Percentiles rank a stretch among this genome's conserved stretches.
Conservation (phyloP, 1,284 basidiomycete genomes). For the Tylopilus sp. region DNA sequence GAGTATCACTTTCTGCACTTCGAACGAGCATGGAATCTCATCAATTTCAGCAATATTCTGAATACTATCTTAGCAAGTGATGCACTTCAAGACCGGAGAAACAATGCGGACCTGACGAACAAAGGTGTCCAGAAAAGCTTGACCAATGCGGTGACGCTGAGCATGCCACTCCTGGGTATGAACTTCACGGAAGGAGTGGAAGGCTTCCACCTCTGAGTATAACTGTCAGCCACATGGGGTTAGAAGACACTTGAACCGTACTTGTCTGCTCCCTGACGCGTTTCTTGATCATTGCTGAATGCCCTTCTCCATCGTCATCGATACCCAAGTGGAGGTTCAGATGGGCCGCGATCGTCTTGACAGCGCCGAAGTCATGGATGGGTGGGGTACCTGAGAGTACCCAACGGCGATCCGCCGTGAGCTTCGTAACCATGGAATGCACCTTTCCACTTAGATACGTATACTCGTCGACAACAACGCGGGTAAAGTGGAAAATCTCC, state of each 20-base stretch:
- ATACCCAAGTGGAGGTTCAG: constrained; percentile 85
- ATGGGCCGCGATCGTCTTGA: constrained; percentile 89
- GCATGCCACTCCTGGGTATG: constrained; percentile 91
- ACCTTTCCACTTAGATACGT: constrained; percentile 86
- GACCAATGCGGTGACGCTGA: constrained; percentile 80
- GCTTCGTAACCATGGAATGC: constrained; percentile 72
- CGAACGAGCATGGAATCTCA: constrained; percentile 80
- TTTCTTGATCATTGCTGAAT: constrained; percentile 71
- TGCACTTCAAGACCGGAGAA: background rate
- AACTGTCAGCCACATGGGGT: constrained; percentile 4
- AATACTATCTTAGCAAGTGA: constrained; percentile 13
- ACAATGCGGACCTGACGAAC: constrained; percentile 69
- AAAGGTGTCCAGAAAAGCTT: constrained; percentile 79
- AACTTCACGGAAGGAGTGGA: constrained; percentile 95
- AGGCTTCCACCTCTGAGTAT: constrained; percentile 77
- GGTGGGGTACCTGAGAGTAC: constrained; percentile 96
- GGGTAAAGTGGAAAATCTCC: constrained; percentile 89
- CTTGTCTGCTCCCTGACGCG: constrained; percentile 82
- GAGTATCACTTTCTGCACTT: constrained; percentile 66
- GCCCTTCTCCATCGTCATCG: constrained; percentile 84
- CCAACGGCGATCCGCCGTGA: constrained; percentile 83
- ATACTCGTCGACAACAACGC: constrained; percentile 92
- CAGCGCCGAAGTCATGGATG: constrained; percentile 83
- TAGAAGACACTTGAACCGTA: constrained; percentile 32
- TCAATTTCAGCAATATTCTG: constrained; percentile 96